Conservation (phyloP, 1,284 basidiomycete genomes). For the Porphyrellus sp. region DNA sequence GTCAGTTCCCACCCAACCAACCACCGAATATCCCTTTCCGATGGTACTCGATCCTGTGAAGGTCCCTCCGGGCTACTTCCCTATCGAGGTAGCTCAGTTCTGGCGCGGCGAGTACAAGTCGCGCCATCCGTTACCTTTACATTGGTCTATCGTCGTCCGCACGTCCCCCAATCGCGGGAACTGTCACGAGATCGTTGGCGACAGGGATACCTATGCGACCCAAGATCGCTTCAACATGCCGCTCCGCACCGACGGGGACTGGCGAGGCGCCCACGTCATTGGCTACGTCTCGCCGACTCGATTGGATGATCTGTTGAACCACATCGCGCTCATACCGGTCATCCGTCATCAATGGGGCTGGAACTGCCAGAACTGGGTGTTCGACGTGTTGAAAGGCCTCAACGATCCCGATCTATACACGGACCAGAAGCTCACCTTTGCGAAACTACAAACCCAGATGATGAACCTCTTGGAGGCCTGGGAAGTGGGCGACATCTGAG, state of each 20-base stretch:
- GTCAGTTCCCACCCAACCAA: neutral
- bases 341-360: slow-evolving; percentile 4
- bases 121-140: slow-evolving; percentile 20
- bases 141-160: slow-evolving; percentile 30
- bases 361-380: slow-evolving; percentile 23
- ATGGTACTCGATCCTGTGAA: slow-evolving; percentile 17
- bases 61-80: slow-evolving; percentile 19
- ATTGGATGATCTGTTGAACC: slow-evolving; percentile 12
- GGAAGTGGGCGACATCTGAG: slow-evolving; percentile 14
- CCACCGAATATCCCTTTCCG: neutral
- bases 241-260: slow-evolving; percentile 7
- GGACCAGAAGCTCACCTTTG: slow-evolving; percentile 11
- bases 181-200: slow-evolving; percentile 30
- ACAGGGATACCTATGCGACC: slow-evolving; percentile 24
- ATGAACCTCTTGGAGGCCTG: slow-evolving; percentile 13
- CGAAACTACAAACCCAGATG: slow-evolving; percentile 14
- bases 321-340: slow-evolving; percentile 14
- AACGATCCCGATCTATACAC: slow-evolving; percentile 5
- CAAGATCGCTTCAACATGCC: slow-evolving; percentile 16
- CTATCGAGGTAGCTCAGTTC: slow-evolving; percentile 31
- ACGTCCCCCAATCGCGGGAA: slow-evolving; percentile 23
- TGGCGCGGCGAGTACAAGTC: slow-evolving; percentile 25
- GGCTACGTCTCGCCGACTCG: slow-evolving; percentile 17
- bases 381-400: slow-evolving; percentile 13
- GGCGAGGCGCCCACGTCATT: slow-evolving; percentile 20